Conservation (phyloP, 345 rosid genomes). For the Euphorbia pulcherrima region DNA sequence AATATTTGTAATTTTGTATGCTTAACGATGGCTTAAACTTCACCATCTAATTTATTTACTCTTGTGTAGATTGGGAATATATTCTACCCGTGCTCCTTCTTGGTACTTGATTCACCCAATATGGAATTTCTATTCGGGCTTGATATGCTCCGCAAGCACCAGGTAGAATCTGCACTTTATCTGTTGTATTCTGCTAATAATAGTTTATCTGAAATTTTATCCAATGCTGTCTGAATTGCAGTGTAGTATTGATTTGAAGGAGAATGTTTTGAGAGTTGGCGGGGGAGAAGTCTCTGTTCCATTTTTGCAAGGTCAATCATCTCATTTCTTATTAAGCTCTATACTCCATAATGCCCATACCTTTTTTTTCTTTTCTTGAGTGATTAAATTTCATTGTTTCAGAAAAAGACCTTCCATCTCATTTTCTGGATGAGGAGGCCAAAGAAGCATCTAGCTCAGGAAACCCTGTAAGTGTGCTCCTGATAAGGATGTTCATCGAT, state of each 20-base stretch:
- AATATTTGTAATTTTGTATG: neutral
- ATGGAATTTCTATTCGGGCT: constrained; percentile 98
- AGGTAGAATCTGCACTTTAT: constrained; percentile 44
- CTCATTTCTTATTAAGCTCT: constrained; percentile 6
- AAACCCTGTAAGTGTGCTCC: constrained; percentile 45
- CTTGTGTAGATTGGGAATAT: constrained; percentile 70
- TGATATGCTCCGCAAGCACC: constrained; percentile 99
- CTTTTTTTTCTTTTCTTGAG: neutral
- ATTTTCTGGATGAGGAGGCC: constrained; percentile 72
- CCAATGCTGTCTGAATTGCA: constrained; percentile 27
- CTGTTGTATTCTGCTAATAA: constrained; percentile 3
- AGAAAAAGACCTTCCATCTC: constrained; percentile 91
- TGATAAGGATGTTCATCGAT: neutral
- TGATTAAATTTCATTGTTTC: constrained; percentile 20
- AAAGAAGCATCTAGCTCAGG: constrained; percentile 89
- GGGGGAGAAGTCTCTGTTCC: constrained; percentile 98
- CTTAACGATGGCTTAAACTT: constrained; percentile 3
- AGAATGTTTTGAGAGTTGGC: constrained; percentile 81
- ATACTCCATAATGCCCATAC: neutral
- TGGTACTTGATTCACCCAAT: constrained; percentile 89
- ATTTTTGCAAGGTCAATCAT: constrained; percentile 77
- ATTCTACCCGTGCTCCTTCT: constrained; percentile 88
- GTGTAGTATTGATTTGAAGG: constrained; percentile 92
- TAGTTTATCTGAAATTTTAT: constrained; percentile 7
- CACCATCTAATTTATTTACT: constrained; percentile 2